Base-by-base conservation (phyloP, 2,329 filamentous ascomycete species). In the Aureobasidium uvarum region DNA sequence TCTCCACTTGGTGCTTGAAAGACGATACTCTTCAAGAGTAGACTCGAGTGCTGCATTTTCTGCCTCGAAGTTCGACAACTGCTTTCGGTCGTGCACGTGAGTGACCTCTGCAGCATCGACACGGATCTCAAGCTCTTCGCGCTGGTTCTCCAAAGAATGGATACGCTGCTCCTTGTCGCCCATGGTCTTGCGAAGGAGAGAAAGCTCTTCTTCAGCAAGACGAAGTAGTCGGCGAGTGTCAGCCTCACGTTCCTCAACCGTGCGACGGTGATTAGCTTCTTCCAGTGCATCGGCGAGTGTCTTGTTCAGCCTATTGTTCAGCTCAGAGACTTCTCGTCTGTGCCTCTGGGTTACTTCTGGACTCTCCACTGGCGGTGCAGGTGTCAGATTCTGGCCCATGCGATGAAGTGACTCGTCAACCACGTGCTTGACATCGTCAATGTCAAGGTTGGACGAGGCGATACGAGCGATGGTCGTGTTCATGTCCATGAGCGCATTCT, bases 21-120 rank as follows among this genome's bases (percentile, higher is more conserved):
- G 74, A 48, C 86, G 84, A 72, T 89, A 88, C 72, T 90, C 86
- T 67, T 87, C 84, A 10, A 89, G 76, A 2, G 84, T 88, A 60
- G 80, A 83, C 68, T 87, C 81, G 28, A 89, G 78, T 8, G 83
- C 81, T 55, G 85, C 83, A 67, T 86, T 88, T 75, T 87, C 86
- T 6, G 81, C 80, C 25, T 82, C 82, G 38, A 87, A 74, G 66
- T 83, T 70, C 41, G 70, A 67, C 5, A 66, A 59, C 39, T 71
- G 70, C 23, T 71, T 70, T 20, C 65, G 23, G 14, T 63, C 31
- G 23, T 48, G 67, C 73, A 69, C 33, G 66, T 73, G 68, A 45
- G 68, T 69, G 14, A 71, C 67, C 45, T 75, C 69, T n/a, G 76
- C 75, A 1, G 71, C 70, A 59, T 78, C 75, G 5, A 79, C 69